Conservation (phyloP, 2,329 filamentous ascomycete genomes). For the Trichophyton verrucosum region DNA sequence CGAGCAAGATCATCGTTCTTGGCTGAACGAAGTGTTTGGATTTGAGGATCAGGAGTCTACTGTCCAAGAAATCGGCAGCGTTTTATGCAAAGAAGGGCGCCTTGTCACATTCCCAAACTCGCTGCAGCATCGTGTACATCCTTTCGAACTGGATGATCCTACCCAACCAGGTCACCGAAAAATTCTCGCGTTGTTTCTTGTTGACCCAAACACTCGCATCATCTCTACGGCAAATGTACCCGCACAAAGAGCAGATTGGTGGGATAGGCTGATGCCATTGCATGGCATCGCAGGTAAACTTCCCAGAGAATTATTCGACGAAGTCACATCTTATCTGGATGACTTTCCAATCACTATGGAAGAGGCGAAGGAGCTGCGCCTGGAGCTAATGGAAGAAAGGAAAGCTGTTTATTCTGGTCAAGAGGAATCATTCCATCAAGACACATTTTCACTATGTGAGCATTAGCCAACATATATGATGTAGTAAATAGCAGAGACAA, state of each 20-base stretch:
- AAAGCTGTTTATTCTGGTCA: slow-evolving; percentile 3
- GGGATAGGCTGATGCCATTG: slow-evolving; percentile 6
- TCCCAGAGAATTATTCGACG: slow-evolving; percentile 7
- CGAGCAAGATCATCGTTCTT: slow-evolving; percentile 14
- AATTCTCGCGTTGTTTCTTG: slow-evolving; percentile 13
- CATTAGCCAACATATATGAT: slow-evolving; percentile 5
- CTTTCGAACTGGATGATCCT: slow-evolving; percentile 10
- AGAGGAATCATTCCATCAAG: neutral
- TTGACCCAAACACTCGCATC: slow-evolving; percentile 12
- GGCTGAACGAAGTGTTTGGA: slow-evolving; percentile 10
- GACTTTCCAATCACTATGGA: slow-evolving; percentile 9
- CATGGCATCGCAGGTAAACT: neutral
- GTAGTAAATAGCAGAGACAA: neutral
- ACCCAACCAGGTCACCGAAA: slow-evolving; percentile 13
- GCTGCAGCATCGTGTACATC: slow-evolving; percentile 12
- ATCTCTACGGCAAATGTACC: slow-evolving; percentile 14
- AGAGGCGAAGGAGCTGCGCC: slow-evolving; percentile 10
- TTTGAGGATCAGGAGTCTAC: neutral
- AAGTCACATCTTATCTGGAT: slow-evolving; percentile 5
- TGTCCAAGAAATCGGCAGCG: slow-evolving; percentile 12
- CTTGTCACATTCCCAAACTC: slow-evolving; percentile 16
- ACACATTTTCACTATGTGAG: slow-evolving; percentile 12
- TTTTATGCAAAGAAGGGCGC: slow-evolving; percentile 13
- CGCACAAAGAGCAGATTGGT: slow-evolving; percentile 12
- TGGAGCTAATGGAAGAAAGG: slow-evolving; percentile 14